These are phyloP conservation scores for Ophiostoma tasmaniense DNA, from an alignment of 2,329 filamentous ascomycete species.

Conservation along the genomic window DNA sequence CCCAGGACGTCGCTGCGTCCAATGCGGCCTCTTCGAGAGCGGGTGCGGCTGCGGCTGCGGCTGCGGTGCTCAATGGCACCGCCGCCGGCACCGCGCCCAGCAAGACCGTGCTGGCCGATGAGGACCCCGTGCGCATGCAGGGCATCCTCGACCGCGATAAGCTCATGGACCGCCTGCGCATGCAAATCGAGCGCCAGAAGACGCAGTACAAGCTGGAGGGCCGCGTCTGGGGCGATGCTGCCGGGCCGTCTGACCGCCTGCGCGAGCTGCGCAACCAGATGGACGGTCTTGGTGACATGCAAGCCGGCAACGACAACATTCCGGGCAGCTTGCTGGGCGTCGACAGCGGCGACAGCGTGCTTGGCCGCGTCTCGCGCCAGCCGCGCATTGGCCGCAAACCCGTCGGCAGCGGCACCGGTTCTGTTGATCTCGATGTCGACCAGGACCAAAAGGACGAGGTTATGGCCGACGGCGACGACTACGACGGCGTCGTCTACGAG, in stretches of 20 bases:
- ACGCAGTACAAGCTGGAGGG: conserved; percentile 96
- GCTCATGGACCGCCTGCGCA: conserved; percentile 88
- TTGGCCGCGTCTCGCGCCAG: conserved; percentile 61
- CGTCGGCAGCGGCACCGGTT: conserved; percentile 27
- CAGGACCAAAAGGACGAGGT: conserved; percentile 17
- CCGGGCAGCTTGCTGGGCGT: conserved; percentile 41
- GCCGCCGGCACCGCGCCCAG: conserved; percentile 24
- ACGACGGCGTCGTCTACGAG: conserved; percentile 55
- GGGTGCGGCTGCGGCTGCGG: conserved; percentile 1
- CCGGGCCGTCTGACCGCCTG: conserved; percentile 82
- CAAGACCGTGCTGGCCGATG: conserved; percentile 41
- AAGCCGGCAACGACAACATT: conserved; percentile 36
- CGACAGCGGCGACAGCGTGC: conserved; percentile 55
- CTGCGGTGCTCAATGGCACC: neutral
- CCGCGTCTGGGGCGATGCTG: conserved; percentile 73
- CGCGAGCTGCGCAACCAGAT: conserved; percentile 90
- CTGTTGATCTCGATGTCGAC: neutral
- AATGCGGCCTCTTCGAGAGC: conserved; percentile 47
- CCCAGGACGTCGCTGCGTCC: conserved; percentile 89
- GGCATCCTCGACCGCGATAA: conserved; percentile 88
- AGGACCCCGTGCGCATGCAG: conserved; percentile 69
- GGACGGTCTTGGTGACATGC: conserved; percentile 48
- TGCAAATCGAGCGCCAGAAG: conserved; percentile 92
- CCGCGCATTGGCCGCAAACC: conserved; percentile 50
- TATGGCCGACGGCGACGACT: conserved; percentile 43